Evolutionary conservation across 257 asterid species (phyloP).

Genomic region (Solanum chilense): DNA sequence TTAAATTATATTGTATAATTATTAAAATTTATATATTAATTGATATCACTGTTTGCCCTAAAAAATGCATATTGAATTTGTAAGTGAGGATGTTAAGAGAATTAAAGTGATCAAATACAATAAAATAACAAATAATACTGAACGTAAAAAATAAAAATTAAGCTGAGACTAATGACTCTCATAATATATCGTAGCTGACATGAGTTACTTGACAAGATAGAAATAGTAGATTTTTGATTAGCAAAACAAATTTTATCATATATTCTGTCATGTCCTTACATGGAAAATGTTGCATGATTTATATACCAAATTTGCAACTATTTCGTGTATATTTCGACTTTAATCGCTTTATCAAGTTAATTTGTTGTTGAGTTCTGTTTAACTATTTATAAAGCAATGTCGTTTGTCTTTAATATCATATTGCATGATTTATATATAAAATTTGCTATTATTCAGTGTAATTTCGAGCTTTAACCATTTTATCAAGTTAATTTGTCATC

Average conservation of each 20-base stretch:
- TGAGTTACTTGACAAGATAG: background rate
- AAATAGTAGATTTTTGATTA: no score
- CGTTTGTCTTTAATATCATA: no score
- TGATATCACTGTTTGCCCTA: background rate
- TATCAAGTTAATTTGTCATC: background rate
- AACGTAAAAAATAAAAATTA: no score
- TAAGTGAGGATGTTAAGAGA: background rate
- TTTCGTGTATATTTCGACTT: no score
- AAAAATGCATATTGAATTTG: background rate
- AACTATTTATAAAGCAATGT: no score
- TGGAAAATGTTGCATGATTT: background rate
- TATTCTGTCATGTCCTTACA: background rate
- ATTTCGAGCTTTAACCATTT: no score
- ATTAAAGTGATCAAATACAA: background rate
- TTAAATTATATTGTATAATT: no score
- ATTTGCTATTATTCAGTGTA: no score
- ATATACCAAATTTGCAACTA: background rate
- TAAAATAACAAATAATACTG: background rate
- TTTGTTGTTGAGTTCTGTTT: no score
- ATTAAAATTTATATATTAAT: no score
- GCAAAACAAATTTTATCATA: background rate
- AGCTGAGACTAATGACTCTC: background rate
- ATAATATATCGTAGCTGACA: background rate
- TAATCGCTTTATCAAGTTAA: no score
- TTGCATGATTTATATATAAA: no score